Conservation (phyloP, 2,329 filamentous ascomycete species). For the Stachybotrys elegans region DNA sequence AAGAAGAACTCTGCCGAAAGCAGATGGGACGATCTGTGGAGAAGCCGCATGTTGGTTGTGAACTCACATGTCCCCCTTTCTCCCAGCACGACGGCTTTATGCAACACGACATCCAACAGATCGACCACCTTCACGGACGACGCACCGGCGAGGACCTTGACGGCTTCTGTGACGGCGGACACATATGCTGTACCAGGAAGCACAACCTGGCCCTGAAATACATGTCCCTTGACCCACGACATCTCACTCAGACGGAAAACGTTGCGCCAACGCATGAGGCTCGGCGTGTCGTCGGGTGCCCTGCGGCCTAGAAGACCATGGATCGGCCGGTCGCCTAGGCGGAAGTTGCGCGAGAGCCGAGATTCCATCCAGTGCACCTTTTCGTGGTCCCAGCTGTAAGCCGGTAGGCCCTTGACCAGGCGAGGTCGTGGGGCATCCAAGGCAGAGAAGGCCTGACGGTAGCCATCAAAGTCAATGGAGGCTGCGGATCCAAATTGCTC, state of each 20-base stretch:
- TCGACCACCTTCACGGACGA: not conserved
- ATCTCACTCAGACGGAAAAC: not conserved
- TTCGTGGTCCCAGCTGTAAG: slow-evolving; percentile 33
- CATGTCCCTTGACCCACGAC: not conserved
- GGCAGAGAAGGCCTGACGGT: too few species aligned
- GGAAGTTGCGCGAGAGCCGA: slow-evolving; percentile 4
- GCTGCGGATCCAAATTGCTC: too few species aligned
- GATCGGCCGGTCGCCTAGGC: not conserved
- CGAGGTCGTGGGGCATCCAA: too few species aligned
- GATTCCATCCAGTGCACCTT: slow-evolving; percentile 27
- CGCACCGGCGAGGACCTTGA: not conserved
- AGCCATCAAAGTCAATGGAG: too few species aligned
- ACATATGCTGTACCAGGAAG: not conserved
- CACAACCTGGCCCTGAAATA: not conserved
- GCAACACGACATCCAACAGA: not conserved
- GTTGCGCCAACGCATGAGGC: not conserved
- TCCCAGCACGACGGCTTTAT: too few species aligned
- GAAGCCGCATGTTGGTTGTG: not conserved
- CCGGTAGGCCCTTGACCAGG: slow-evolving; percentile 24
- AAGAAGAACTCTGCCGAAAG: not conserved
- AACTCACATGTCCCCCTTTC: too few species aligned
- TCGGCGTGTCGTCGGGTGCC: not conserved
- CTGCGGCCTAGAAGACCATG: not conserved
- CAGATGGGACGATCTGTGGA: not conserved
- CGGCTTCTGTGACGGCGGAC: not conserved